Evolutionary conservation across 768 basidiomycete genomes (phyloP), one percentile per base, ranked within the genome.

Genomic region (Lentinula detonsa): DNA sequence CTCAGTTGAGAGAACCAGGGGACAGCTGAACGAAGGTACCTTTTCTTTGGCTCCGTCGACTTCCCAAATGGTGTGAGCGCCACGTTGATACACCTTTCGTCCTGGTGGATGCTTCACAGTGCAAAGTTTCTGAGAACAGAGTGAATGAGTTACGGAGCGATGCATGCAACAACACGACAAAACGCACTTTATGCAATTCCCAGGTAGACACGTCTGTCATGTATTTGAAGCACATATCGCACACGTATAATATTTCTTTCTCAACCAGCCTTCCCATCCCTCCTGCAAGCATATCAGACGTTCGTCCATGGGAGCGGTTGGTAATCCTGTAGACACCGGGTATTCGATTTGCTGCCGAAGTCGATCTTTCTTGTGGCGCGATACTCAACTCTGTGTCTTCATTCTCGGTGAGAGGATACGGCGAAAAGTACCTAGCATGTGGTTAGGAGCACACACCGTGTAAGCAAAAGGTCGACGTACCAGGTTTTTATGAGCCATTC

Each of bases 161-260:
- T 13, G 21, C 23, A 55, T 33, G 5, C 40, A 34, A 42, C 3
- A 52, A 10, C 43, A 6, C 35, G 7, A 73, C 83, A 67, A 66
- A 88, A 82, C 46, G 9, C 3, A 83, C 79, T 66, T 91, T 88
- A 62, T 87, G 78, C 63, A 85, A 62, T 63, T 81, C 88, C 85
- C 90, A 95, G 21, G 78, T 76, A 1, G 75, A 72, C 15, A 85
- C 82, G 50, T 93, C 88, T 2, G 85, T 77, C 88, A 95, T 93
- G 70, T 99, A 99, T 75, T 97, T 98, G 86, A 98, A 97, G 75
- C 96, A 99, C 63, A 85, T 82, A 65, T 95, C 90, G 70, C 94
- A 96, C 5, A 95, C 92, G 84, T 87, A 95, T 18, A 95, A 72
- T 35, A 76, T 73, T 16, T 84, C 73, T 53, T 78, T 78, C 63